Conservation (phyloP, 345 rosid genomes). For the Triadica sebifera region DNA sequence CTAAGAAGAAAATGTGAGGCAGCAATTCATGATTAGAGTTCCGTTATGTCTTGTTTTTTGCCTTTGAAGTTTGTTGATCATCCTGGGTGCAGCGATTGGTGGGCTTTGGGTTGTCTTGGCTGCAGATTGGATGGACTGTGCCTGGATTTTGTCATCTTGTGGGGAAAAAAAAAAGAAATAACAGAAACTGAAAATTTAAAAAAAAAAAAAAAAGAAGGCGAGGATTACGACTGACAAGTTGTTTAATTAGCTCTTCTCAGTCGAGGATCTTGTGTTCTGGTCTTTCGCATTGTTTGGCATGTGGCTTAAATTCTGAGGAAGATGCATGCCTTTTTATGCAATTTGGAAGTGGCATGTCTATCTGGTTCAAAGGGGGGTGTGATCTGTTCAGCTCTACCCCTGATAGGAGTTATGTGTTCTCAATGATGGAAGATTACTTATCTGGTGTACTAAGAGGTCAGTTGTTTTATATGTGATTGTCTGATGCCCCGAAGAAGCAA, state of each 20-base stretch:
- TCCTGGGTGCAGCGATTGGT: constrained; percentile 10
- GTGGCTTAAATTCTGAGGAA: not conserved
- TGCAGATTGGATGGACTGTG: constrained; percentile 5
- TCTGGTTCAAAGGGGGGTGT: not conserved
- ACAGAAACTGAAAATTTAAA: not conserved
- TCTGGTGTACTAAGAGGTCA: not conserved
- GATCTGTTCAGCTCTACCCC: not conserved
- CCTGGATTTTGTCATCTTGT: not conserved
- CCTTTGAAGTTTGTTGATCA: constrained; percentile 9
- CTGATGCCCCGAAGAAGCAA: not conserved
- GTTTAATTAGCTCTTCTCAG: not conserved
- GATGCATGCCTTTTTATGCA: not conserved
- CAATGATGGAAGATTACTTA: not conserved
- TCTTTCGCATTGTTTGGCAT: constrained; percentile 1
- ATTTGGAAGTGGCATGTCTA: constrained; percentile 4
- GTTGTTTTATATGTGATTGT: constrained; percentile 5
- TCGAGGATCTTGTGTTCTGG: not conserved
- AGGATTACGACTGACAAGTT: not conserved
- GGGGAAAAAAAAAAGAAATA: not conserved
- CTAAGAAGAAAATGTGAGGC: constrained; percentile 12
- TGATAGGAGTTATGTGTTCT: not conserved
- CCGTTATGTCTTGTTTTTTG: constrained; percentile 10
- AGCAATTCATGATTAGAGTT: constrained; percentile 1
- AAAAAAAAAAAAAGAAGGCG: not conserved
- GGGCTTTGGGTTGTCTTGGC: constrained; percentile 12